Conservation (phyloP, 164 flowering plant genomes). For the Saururus chinensis region DNA sequence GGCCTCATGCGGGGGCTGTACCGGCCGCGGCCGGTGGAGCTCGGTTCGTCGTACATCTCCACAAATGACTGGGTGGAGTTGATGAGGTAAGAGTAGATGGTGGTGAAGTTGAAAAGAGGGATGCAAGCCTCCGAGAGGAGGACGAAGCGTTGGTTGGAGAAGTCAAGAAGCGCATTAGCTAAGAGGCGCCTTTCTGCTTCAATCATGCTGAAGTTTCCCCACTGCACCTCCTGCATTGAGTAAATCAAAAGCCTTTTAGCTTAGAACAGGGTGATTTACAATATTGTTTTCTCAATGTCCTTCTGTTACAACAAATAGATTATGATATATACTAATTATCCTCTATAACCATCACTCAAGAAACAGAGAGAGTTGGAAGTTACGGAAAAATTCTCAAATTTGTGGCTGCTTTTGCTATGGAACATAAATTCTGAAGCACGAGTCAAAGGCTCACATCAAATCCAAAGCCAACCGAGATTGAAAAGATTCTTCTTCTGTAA, state of each 20-base stretch:
- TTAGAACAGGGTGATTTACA: background rate
- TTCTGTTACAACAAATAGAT: too few relatives aligned
- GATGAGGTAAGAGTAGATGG: conserved; percentile 55
- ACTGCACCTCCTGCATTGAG: conserved; percentile 42
- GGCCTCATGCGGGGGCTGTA: conserved; percentile 42
- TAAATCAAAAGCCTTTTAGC: background rate
- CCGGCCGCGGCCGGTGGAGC: conserved; percentile 55
- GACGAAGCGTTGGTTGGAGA: conserved; percentile 62
- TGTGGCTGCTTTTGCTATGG: too few relatives aligned
- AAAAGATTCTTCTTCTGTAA: too few relatives aligned
- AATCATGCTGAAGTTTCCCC: conserved; percentile 66
- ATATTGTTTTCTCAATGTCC: too few relatives aligned
- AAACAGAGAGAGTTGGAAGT: background rate
- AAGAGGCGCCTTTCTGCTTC: conserved; percentile 70
- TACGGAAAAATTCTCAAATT: too few relatives aligned
- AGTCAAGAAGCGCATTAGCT: conserved; percentile 67
- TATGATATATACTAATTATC: background rate
- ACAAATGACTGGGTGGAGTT: conserved; percentile 38
- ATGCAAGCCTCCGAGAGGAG: conserved; percentile 84
- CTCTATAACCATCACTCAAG: background rate
- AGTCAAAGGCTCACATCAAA: too few relatives aligned
- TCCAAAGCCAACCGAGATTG: too few relatives aligned
- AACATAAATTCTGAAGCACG: too few relatives aligned
- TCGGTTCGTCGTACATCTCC: conserved; percentile 34
- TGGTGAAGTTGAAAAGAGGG: conserved; percentile 69